Evolutionary conservation across 768 basidiomycete genomes (phyloP).

Genomic region (Phaffia australis): DNA sequence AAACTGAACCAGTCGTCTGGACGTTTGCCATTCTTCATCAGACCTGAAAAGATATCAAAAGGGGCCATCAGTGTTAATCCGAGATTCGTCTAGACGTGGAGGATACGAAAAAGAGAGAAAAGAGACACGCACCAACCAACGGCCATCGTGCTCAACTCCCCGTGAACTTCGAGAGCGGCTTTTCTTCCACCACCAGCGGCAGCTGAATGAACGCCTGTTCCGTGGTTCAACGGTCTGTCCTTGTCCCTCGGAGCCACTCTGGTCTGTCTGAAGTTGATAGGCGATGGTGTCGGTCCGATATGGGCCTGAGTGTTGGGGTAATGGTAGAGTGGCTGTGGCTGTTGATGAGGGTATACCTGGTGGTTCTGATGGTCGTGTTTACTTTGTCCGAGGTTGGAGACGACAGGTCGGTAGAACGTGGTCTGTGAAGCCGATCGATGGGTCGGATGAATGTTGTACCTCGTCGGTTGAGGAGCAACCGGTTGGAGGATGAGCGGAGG

Average conservation of each 20-base stretch:
- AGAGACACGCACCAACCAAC: slow-evolving; percentile 12
- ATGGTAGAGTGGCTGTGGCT: neutral
- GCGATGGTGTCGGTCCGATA: slow-evolving; percentile 1
- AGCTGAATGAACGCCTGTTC: neutral
- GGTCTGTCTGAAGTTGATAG: slow-evolving; percentile 1
- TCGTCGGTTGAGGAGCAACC: too few relatives aligned
- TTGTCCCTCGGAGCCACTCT: neutral
- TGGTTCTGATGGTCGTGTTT: too few relatives aligned
- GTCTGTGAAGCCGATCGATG: too few relatives aligned
- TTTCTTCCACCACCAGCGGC: slow-evolving; percentile 3
- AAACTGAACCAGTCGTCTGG: slow-evolving; percentile 80
- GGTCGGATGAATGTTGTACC: too few relatives aligned
- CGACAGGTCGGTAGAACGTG: too few relatives aligned
- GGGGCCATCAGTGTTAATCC: too few relatives aligned
- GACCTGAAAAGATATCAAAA: slow-evolving; percentile 33
- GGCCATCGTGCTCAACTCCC: slow-evolving; percentile 14
- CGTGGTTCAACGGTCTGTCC: neutral
- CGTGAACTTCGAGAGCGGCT: slow-evolving; percentile 12
- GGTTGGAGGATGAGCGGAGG: too few relatives aligned
- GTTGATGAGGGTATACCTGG: neutral
- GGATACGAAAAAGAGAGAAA: neutral
- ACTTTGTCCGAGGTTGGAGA: too few relatives aligned
- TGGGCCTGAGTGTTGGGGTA: neutral
- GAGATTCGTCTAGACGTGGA: too few relatives aligned
- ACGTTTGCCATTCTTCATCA: slow-evolving; percentile 53